These are phyloP conservation scores for Chytriomyces sp. DNA, from an alignment of 192 early-diverging fungal genomes.

Conservation along the genomic window DNA sequence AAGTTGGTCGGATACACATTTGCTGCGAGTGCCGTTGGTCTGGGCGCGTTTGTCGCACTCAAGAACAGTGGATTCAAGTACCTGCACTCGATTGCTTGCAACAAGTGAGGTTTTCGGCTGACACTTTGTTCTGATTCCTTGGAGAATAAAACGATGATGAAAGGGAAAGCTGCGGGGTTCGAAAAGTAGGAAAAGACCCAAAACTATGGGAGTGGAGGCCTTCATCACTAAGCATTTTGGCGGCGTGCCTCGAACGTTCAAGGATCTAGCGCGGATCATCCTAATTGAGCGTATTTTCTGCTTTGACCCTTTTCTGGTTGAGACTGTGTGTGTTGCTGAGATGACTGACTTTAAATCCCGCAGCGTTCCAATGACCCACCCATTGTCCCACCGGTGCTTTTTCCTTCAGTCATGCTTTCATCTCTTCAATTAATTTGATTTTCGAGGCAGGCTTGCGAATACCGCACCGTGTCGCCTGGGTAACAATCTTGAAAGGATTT, in stretches of 20 bases:
- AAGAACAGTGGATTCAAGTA: constrained; percentile 12
- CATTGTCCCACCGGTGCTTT: constrained; percentile 28
- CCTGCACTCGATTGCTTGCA: not conserved
- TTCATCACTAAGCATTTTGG: constrained; percentile 42
- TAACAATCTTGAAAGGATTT: too few relatives aligned
- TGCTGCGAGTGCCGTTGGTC: not conserved
- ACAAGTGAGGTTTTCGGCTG: not conserved
- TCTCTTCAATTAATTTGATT: not conserved
- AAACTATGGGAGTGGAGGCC: constrained; percentile 8
- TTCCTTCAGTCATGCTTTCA: too few relatives aligned
- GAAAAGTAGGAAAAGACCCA: not conserved
- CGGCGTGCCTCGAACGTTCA: constrained; percentile 44
- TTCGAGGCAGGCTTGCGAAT: constrained; percentile 41
- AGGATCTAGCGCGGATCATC: constrained; percentile 52
- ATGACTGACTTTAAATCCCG: not conserved
- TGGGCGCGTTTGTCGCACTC: not conserved
- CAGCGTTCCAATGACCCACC: constrained; percentile 43
- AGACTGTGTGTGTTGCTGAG: constrained; percentile 22
- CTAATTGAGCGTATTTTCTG: too few relatives aligned
- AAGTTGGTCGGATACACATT: not conserved
- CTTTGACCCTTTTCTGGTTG: too few relatives aligned
- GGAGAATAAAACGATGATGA: too few relatives aligned
- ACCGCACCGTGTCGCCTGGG: constrained; percentile 49
- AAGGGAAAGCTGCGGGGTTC: too few relatives aligned
- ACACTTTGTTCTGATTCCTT: too few relatives aligned